phyloP scores from a whole-genome alignment of 257 asterid genomes.

The Sherardia arvensis region DNA sequence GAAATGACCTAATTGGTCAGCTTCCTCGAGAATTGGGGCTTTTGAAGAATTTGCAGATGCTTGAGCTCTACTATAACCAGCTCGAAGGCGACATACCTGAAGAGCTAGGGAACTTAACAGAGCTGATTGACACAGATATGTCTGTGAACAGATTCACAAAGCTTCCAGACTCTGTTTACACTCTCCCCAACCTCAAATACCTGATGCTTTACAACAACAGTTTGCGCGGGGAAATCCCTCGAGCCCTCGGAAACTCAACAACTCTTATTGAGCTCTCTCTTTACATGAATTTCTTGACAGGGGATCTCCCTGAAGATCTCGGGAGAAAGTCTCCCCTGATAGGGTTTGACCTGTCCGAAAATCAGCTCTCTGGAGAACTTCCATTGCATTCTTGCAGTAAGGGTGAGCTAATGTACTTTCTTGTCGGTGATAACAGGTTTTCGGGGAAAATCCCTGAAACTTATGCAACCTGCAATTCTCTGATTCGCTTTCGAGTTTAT shows the following conservation, averaged over 20 bases:
- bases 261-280: slow-evolving; percentile 52
- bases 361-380: slow-evolving; percentile 53
- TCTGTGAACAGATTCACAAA: slow-evolving; percentile 51
- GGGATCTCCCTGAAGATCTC: slow-evolving; percentile 56
- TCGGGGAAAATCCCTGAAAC: slow-evolving; percentile 61
- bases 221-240: slow-evolving; percentile 62
- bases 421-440: slow-evolving; percentile 40
- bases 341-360: slow-evolving; percentile 76
- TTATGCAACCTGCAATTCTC: slow-evolving; percentile 51
- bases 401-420: slow-evolving; percentile 60
- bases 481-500: slow-evolving; percentile 69
- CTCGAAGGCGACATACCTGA: slow-evolving; percentile 66
- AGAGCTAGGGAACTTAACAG: slow-evolving; percentile 67
- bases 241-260: slow-evolving; percentile 50
- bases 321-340: slow-evolving; percentile 47
- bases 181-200: slow-evolving; percentile 47
- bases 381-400: slow-evolving; percentile 59
- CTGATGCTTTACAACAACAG: slow-evolving; percentile 67
- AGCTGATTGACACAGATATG: slow-evolving; percentile 52
- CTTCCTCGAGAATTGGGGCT: slow-evolving; percentile 56
- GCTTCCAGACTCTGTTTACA: slow-evolving; percentile 52
- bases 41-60: slow-evolving; percentile 42
- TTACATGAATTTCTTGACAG: slow-evolving; percentile 56
- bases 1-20: slow-evolving; percentile 45
- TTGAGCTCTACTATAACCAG: slow-evolving; percentile 76